Conservation (phyloP, 179 eudicot genomes). For the Beta lomatogona region DNA sequence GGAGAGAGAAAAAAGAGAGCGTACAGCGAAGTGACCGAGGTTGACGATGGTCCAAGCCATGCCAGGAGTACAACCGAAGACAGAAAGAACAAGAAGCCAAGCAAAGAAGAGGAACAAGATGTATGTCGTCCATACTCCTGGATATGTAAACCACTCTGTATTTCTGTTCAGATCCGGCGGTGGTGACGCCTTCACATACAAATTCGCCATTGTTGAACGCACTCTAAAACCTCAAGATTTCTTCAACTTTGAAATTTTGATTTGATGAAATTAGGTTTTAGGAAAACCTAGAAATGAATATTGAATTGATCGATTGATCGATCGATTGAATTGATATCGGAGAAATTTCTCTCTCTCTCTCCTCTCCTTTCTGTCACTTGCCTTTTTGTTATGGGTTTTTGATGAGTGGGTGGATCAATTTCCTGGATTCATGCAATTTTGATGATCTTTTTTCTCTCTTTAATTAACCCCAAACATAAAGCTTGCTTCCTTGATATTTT, state of each 20-base stretch:
- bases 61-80: conserved; percentile 53
- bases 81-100: conserved; percentile 54
- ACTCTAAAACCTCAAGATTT: neutral
- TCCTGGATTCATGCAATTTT: neutral
- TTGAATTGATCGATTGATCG: neutral
- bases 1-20: too few relatives aligned
- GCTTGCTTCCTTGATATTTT: too few relatives aligned
- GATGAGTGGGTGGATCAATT: neutral
- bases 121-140: conserved; percentile 59
- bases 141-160: conserved; percentile 55
- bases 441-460: neutral
- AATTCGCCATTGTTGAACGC: conserved; percentile 41
- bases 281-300: neutral
- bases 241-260: neutral
- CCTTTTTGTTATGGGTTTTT: neutral
- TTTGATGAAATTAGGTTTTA: neutral
- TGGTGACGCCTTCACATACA: conserved; percentile 50
- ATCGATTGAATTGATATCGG: neutral
- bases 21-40: conserved; percentile 49
- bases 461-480: too few relatives aligned
- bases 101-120: conserved; percentile 51
- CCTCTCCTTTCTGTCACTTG: neutral
- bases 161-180: conserved; percentile 54
- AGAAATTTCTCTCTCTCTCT: neutral
- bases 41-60: conserved; percentile 61